Base-by-base conservation (phyloP, 306 rosid genomes). In the Inga leiocalycina region DNA sequence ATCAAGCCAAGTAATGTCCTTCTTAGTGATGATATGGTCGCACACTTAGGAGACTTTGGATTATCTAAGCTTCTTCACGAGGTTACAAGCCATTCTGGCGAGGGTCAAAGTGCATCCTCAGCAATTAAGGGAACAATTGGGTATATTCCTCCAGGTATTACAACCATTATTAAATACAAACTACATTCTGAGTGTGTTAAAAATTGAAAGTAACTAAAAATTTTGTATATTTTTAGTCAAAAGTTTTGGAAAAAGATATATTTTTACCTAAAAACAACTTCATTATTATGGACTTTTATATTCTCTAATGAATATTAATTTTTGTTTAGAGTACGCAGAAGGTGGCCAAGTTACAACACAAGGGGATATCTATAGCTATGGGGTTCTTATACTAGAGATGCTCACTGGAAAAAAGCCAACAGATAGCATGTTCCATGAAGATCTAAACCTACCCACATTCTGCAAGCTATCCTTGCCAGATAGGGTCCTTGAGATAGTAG, bases 51-150 rank as follows among this genome's bases (percentile, higher is more conserved):
- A 19, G 59, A 52, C 59, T 52, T 52, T 52, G 59, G 59, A 16
- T 52, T 52, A 52, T 22, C 59, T 19, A 52, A 10, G 59, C 59
- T 52, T 52, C 59, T 52, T 16, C 22, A 52, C 5, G 59, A 52
- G 59, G 22, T 19, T 19, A 17, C 9, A 52, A 52, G n/a, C 22
- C 0, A 17, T 52, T 52, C 59, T 52, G 0, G 9, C 1, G 59
- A 52, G 2, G 59, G 10, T 17, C 59, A 52, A 52, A 17, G 22
- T 52, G 0, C 59, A 17, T 5, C 59, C 59, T 52, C 59, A 19
- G 22, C 22, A 52, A 16, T 86, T 34, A 83, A 66, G 20, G 85
- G 87, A 80, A 83, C 87, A 8, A 37, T 86, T 34, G 85, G 89
- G 41, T 83, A 86, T 66, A 19, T 83, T 71, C 30, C 30, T 27